Percentiles rank a stretch among this genome's conserved stretches.
Conservation (phyloP, 1,284 basidiomycete species). For the Bondarzewia mesenterica region DNA sequence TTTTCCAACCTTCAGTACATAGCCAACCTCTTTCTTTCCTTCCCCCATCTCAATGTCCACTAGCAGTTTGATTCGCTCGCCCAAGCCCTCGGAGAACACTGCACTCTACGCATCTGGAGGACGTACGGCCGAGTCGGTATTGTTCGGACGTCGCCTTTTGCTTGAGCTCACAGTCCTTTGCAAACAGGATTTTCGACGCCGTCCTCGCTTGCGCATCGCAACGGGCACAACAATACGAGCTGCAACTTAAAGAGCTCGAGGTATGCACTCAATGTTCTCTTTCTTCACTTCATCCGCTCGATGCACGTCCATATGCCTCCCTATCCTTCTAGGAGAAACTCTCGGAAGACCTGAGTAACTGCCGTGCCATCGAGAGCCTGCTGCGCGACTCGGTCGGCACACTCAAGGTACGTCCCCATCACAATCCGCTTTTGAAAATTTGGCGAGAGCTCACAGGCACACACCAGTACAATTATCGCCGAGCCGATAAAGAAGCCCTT, state of each 20-base stretch:
- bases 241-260: constrained; percentile 63
- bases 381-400: constrained; percentile 52
- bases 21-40: no score
- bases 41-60: not conserved
- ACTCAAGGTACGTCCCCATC: constrained; percentile 38
- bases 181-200: constrained; percentile 29
- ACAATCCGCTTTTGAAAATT: not conserved
- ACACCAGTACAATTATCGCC: constrained; percentile 43
- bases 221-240: constrained; percentile 47
- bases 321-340: constrained; percentile 41
- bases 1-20: no score
- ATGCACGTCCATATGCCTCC: not conserved
- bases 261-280: constrained; percentile 25
- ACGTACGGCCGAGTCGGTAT: not conserved
- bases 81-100: not conserved
- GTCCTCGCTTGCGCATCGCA: constrained; percentile 38
- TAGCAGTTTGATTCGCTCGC: not conserved
- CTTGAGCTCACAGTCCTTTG: not conserved
- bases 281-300: not conserved
- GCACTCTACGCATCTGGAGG: not conserved
- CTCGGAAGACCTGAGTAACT: constrained; percentile 61
- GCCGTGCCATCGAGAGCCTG: constrained; percentile 58
- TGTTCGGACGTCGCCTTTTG: not conserved
- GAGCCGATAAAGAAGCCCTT: constrained; percentile 44
- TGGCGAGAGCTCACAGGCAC: no score